Percentiles rank a stretch among this genome's conserved stretches.
Conservation (phyloP, 1,284 basidiomycete genomes). For the Flammula alnicola region DNA sequence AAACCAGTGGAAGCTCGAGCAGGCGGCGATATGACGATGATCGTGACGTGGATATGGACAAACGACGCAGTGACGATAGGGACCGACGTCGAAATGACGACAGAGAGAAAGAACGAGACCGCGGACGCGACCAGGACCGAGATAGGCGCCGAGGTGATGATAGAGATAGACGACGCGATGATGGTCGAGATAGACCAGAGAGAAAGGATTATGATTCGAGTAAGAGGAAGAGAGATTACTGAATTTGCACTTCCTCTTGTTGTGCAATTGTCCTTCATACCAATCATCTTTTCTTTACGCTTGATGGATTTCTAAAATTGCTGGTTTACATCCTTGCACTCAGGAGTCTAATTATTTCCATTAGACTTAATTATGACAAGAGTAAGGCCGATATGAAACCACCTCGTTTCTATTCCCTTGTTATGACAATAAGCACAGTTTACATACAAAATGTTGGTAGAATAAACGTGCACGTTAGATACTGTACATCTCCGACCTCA, state of each 20-base stretch:
- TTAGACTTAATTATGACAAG: too few relatives aligned
- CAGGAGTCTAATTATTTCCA: too few relatives aligned
- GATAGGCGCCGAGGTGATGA: slow-evolving; percentile 31
- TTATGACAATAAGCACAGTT: too few relatives aligned
- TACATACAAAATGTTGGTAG: too few relatives aligned
- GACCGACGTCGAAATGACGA: slow-evolving; percentile 25
- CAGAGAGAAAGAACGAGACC: slow-evolving; percentile 16
- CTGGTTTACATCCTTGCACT: too few relatives aligned
- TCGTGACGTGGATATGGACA: slow-evolving; percentile 31
- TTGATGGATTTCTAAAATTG: too few relatives aligned
- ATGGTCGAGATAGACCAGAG: slow-evolving; percentile 24
- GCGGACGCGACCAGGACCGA: slow-evolving; percentile 32
- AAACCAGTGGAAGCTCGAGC: slow-evolving; percentile 24
- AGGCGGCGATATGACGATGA: slow-evolving; percentile 30
- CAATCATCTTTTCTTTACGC: too few relatives aligned
- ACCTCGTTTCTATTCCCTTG: too few relatives aligned
- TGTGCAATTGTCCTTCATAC: too few relatives aligned
- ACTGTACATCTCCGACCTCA: too few relatives aligned
- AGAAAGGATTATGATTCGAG: slow-evolving; percentile 21
- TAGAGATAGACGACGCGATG: slow-evolving; percentile 25
- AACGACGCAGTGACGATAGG: slow-evolving; percentile 24
- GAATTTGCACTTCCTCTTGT: neutral
- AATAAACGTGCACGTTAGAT: too few relatives aligned
- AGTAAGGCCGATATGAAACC: too few relatives aligned
- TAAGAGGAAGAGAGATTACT: slow-evolving; percentile 16